phyloP scores from a whole-genome alignment of 2,329 filamentous ascomycete species.

The Xylariaceae sp. region DNA sequence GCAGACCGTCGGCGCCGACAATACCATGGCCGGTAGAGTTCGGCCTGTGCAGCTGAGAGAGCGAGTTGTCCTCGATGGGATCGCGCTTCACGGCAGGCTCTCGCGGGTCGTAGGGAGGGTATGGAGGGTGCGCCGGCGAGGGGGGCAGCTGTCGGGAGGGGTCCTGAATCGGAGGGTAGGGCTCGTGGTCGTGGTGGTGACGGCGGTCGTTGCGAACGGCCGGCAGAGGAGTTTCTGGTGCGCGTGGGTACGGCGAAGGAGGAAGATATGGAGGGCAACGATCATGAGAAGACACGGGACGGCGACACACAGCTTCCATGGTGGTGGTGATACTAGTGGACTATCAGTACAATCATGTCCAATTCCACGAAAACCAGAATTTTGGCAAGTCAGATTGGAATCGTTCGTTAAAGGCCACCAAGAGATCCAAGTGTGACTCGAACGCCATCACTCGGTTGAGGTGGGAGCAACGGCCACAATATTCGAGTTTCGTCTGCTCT shows the following conservation, averaged over 20 bases:
- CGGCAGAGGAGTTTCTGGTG: constrained; percentile 33
- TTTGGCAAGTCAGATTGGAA: no score
- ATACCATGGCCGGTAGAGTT: constrained; percentile 42
- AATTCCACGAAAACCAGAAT: no score
- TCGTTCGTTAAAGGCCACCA: no score
- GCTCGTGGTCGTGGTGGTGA: constrained; percentile 53
- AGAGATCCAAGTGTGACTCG: no score
- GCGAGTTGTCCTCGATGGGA: constrained; percentile 40
- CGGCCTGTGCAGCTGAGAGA: constrained; percentile 43
- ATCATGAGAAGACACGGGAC: constrained; percentile 33
- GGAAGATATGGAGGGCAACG: constrained; percentile 31
- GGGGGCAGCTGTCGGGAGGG: constrained; percentile 43
- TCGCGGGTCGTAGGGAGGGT: constrained; percentile 41
- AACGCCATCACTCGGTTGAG: no score
- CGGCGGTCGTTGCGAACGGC: constrained; percentile 50
- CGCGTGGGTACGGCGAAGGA: constrained; percentile 36
- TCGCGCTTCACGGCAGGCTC: constrained; percentile 57
- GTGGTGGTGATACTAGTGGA: no score
- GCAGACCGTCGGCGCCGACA: constrained; percentile 28
- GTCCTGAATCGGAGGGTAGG: constrained; percentile 52
- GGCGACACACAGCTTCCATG: no score
- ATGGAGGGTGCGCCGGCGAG: constrained; percentile 40
- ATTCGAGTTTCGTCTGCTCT: no score
- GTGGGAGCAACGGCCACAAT: no score
- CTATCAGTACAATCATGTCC: no score